Conservation (phyloP, 805 yeast species). For the Kazachstania martiniae region DNA sequence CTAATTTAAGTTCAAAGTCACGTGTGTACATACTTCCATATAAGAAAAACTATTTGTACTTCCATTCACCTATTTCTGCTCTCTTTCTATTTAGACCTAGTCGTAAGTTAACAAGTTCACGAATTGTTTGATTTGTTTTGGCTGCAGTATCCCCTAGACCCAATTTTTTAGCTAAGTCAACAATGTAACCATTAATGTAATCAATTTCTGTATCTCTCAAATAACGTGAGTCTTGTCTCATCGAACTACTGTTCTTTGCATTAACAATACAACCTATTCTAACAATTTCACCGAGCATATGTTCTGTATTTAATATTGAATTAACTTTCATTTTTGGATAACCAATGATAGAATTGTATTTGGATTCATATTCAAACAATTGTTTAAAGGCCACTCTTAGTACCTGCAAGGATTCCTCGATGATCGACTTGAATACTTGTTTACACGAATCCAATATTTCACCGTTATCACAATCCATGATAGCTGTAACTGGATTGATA, state of each 20-base stretch:
- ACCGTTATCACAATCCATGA: constrained; percentile 70
- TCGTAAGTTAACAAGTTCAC: constrained; percentile 28
- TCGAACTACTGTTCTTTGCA: constrained; percentile 42
- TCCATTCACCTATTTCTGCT: constrained; percentile 1
- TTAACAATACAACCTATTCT: constrained; percentile 36
- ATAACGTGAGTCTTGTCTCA: constrained; percentile 44
- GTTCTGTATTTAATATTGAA: constrained; percentile 22
- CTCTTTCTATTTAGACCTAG: constrained; percentile 19
- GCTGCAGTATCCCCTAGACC: constrained; percentile 21
- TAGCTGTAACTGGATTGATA: constrained; percentile 74
- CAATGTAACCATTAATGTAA: constrained; percentile 75
- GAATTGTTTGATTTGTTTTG: constrained; percentile 27
- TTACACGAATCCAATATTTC: constrained; percentile 46
- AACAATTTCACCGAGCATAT: constrained; percentile 30
- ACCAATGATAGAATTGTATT: constrained; percentile 10
- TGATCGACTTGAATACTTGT: constrained; percentile 25
- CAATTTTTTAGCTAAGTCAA: constrained; percentile 38
- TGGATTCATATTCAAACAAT: constrained; percentile 20
- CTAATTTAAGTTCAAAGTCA: neutral
- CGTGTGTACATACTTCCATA: neutral
- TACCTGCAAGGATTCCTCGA: constrained; percentile 27
- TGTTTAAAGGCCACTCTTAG: constrained; percentile 21
- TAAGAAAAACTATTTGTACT: neutral
- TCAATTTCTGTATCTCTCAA: constrained; percentile 63
- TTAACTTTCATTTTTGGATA: constrained; percentile 23